Conservation (phyloP, 805 yeast species). For the Vanderwaltozyma polyspora region DNA sequence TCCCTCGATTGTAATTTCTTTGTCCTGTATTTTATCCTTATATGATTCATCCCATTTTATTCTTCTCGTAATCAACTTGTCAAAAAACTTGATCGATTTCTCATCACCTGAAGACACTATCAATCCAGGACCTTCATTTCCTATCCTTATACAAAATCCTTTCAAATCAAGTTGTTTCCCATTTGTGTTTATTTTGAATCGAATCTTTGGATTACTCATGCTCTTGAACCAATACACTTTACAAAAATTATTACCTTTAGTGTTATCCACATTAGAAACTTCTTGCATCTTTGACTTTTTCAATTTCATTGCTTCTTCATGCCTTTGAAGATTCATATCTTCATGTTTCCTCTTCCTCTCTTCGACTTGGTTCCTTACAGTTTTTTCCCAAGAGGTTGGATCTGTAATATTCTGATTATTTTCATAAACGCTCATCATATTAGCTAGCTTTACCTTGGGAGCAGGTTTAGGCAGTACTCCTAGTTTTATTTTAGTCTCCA, state of each 20-base stretch:
- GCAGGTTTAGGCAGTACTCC: constrained; percentile 84
- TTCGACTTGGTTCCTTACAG: constrained; percentile 58
- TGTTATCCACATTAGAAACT: not conserved
- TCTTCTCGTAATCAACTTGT: constrained; percentile 46
- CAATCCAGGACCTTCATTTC: constrained; percentile 36
- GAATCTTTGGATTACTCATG: constrained; percentile 52
- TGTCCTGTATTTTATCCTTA: constrained; percentile 15
- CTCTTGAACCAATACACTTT: constrained; percentile 48
- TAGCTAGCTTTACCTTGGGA: constrained; percentile 76
- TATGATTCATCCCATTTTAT: constrained; percentile 59
- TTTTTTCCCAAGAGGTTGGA: constrained; percentile 75
- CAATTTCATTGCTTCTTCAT: constrained; percentile 16
- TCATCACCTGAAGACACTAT: constrained; percentile 69
- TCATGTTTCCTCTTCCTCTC: constrained; percentile 51
- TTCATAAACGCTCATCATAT: constrained; percentile 67
- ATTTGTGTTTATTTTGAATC: constrained; percentile 66
- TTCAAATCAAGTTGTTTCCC: constrained; percentile 59
- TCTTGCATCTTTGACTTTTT: constrained; percentile 1
- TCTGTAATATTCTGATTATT: constrained; percentile 79
- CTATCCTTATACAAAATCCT: constrained; percentile 48
- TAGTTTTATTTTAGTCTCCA: constrained; percentile 63
- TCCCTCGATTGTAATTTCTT: constrained; percentile 28
- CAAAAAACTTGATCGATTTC: constrained; percentile 49
- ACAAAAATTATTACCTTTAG: constrained; percentile 11
- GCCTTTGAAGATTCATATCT: constrained; percentile 49